These are phyloP conservation scores for Passiflora organensis DNA, from an alignment of 345 rosid species.

Conservation along the genomic window DNA sequence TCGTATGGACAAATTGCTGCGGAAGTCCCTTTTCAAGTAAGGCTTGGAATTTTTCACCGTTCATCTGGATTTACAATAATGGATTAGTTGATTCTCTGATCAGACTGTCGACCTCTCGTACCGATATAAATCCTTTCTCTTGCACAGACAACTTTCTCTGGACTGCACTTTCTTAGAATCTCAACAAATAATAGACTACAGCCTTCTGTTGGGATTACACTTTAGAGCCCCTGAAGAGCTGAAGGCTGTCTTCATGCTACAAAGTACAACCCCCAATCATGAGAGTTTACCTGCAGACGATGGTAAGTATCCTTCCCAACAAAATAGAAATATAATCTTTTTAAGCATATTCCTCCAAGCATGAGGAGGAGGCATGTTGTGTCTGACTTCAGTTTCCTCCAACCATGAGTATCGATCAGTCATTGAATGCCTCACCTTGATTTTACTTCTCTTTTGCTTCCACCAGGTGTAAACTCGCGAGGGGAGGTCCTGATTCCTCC, in stretches of 20 bases:
- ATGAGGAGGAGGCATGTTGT: no score
- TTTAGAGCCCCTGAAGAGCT: constrained; percentile 79
- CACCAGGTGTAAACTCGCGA: constrained; percentile 37
- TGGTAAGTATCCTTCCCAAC: constrained; percentile 35
- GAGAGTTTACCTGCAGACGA: constrained; percentile 38
- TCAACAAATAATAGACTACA: constrained; percentile 76
- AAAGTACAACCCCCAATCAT: constrained; percentile 33
- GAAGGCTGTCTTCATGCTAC: constrained; percentile 50
- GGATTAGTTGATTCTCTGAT: no score
- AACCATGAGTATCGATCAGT: not conserved
- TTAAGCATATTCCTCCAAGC: no score
- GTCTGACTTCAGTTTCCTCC: no score
- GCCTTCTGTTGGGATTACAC: constrained; percentile 78
- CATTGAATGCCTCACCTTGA: not conserved
- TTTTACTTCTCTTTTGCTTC: constrained; percentile 4
- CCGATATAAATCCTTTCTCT: constrained; percentile 9
- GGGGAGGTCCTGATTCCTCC: constrained; percentile 58
- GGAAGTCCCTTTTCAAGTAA: constrained; percentile 77
- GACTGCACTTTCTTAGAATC: constrained; percentile 80
- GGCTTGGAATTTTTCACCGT: no score
- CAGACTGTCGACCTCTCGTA: not conserved
- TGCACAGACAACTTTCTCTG: constrained; percentile 60
- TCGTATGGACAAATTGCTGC: constrained; percentile 81
- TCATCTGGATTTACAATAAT: no score
- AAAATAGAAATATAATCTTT: no score